phyloP scores from a whole-genome alignment of 345 rosid species.

The Ailanthus altissimus region DNA sequence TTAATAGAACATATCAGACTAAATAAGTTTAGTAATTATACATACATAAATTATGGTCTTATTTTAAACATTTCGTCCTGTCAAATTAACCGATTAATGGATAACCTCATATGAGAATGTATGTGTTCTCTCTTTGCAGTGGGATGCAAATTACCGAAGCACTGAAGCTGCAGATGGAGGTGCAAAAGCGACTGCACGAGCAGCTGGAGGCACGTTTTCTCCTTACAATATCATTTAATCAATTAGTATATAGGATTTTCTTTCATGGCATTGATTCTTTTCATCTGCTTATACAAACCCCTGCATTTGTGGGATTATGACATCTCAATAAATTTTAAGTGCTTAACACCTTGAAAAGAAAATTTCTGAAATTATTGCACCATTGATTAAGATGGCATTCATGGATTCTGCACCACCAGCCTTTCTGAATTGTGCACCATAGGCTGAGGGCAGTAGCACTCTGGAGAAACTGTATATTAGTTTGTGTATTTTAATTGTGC shows the following conservation, averaged over 20 bases:
- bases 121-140: conserved; percentile 42
- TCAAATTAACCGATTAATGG: conserved; percentile 12
- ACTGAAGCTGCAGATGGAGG: conserved; percentile 97
- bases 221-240: conserved; percentile 16
- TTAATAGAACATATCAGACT: not conserved
- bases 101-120: conserved; percentile 7
- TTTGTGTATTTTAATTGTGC: conserved; percentile 26
- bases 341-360: not conserved
- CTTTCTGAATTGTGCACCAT: too few relatives aligned
- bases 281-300: not conserved
- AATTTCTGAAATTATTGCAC: not conserved
- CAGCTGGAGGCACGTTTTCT: conserved; percentile 84
- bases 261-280: not conserved
- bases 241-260: not conserved
- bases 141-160: conserved; percentile 99
- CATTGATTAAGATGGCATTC: not conserved
- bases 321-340: not conserved
- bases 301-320: not conserved
- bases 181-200: conserved; percentile 93
- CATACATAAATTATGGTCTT: not conserved
- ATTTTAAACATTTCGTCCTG: not conserved
- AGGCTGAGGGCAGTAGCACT: too few relatives aligned
- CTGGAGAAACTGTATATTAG: not conserved
- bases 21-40: not conserved
- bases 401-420: not conserved